These are phyloP conservation scores for Microbotryum lychnidis-dioicae DNA, from an alignment of 1,284 basidiomycete genomes.

Conservation along the genomic window DNA sequence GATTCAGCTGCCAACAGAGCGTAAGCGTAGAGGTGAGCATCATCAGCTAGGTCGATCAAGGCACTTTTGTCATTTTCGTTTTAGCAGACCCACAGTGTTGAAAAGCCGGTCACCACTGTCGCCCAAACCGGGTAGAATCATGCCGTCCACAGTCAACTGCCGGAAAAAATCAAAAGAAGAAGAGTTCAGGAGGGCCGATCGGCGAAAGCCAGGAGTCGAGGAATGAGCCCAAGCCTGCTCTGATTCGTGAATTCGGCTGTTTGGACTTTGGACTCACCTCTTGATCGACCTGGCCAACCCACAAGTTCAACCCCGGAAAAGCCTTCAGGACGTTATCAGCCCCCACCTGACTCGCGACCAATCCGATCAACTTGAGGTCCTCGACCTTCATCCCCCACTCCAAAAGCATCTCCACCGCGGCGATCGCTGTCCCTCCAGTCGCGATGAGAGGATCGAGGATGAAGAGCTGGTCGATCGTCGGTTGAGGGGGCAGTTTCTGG, in stretches of 20 bases:
- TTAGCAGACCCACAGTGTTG: no score
- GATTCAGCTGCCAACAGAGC: no score
- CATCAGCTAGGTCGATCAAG: no score
- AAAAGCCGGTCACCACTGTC: slow-evolving; percentile 43
- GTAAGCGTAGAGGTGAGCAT: no score
- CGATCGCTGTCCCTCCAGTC: slow-evolving; percentile 84
- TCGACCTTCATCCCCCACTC: slow-evolving; percentile 69
- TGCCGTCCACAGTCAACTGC: slow-evolving; percentile 58
- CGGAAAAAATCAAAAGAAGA: not conserved
- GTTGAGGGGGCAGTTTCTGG: slow-evolving; percentile 72
- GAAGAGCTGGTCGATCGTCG: slow-evolving; percentile 72
- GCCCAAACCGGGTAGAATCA: slow-evolving; percentile 78
- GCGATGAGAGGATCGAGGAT: slow-evolving; percentile 83
- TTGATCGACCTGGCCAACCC: slow-evolving; percentile 71
- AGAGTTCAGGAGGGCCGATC: no score
- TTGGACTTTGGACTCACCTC: slow-evolving; percentile 13
- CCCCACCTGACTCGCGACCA: slow-evolving; percentile 71
- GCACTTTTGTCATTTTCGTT: no score
- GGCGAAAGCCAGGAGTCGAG: no score
- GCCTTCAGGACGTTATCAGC: slow-evolving; percentile 56
- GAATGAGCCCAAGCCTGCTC: no score
- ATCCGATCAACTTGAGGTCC: slow-evolving; percentile 70
- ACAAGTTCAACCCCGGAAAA: slow-evolving; percentile 76
- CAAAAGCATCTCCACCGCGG: slow-evolving; percentile 68
- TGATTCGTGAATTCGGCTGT: no score